Evolutionary conservation across 2,329 filamentous ascomycete species (phyloP).

Genomic region (Claviceps fusiformis): DNA sequence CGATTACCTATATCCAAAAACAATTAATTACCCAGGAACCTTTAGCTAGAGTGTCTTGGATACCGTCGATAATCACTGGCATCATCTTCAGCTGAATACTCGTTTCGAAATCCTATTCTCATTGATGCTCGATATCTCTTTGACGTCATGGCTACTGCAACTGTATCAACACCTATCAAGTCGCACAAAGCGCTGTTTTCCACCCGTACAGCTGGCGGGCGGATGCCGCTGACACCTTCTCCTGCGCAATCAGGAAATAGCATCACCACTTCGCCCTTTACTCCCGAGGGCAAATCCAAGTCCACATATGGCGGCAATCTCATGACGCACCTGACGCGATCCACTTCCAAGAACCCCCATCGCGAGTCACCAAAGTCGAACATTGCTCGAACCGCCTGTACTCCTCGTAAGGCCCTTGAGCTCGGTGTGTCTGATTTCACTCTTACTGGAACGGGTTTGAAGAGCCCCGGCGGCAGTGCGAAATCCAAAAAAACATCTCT

Average conservation of each 20-base stretch:
- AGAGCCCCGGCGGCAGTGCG: slow-evolving; percentile 42
- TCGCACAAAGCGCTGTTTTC: slow-evolving; percentile 89
- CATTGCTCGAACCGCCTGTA: slow-evolving; percentile 62
- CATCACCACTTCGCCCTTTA: slow-evolving; percentile 60
- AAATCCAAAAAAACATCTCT: slow-evolving; percentile 42
- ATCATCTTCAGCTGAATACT: slow-evolving; percentile 31
- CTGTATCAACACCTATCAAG: slow-evolving; percentile 84
- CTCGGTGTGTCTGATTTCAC: slow-evolving; percentile 87
- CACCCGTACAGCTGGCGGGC: slow-evolving; percentile 81
- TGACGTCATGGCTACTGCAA: slow-evolving; percentile 61
- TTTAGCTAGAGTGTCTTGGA: slow-evolving; percentile 48
- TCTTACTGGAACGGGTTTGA: slow-evolving; percentile 66
- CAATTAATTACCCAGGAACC: slow-evolving; percentile 40
- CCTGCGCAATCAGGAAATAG: slow-evolving; percentile 53
- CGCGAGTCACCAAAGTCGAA: slow-evolving; percentile 94
- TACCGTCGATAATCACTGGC: slow-evolving; percentile 31
- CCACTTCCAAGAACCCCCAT: slow-evolving; percentile 49
- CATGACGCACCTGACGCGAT: slow-evolving; percentile 64
- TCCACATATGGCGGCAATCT: slow-evolving; percentile 73
- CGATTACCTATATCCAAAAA: slow-evolving; percentile 18
- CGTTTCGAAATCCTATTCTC: slow-evolving; percentile 20
- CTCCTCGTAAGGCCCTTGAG: slow-evolving; percentile 72
- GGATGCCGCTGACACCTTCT: slow-evolving; percentile 88
- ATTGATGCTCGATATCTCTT: slow-evolving; percentile 10
- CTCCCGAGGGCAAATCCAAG: slow-evolving; percentile 55